Conservation (phyloP, 176 grass and related monocot species). For the Tillandsia leiboldiana region DNA sequence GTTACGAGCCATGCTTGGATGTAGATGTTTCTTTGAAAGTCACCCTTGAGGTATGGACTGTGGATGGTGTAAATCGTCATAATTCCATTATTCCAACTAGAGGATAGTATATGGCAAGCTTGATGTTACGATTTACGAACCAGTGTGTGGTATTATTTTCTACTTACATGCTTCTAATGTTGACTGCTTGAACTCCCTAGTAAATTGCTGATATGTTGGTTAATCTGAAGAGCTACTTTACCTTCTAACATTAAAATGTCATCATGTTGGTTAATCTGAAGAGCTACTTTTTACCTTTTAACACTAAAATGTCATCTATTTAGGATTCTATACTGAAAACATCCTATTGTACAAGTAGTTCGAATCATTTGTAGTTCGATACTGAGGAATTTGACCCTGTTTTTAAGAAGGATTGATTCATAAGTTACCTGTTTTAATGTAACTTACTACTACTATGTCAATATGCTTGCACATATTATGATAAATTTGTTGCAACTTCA, state of each 20-base stretch:
- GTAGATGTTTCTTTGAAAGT: conserved; percentile 72
- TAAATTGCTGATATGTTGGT: background rate
- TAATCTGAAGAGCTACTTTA: background rate
- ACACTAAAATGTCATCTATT: background rate
- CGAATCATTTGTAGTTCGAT: background rate
- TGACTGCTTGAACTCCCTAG: background rate
- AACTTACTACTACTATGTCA: background rate
- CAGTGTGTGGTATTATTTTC: background rate
- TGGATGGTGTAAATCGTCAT: background rate
- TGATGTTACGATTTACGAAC: background rate
- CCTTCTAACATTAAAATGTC: background rate
- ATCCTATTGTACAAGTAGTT: background rate
- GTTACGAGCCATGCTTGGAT: conserved; percentile 40
- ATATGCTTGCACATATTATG: background rate
- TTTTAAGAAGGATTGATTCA: background rate
- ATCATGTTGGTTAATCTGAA: background rate
- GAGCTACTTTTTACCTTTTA: background rate
- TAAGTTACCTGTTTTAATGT: background rate
- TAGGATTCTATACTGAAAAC: background rate
- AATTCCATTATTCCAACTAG: background rate
- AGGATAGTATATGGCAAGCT: background rate
- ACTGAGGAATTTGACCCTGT: background rate
- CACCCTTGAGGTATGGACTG: conserved; percentile 42
- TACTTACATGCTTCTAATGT: background rate
- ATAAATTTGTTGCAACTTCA: background rate